phyloP scores from a whole-genome alignment of 2,329 filamentous ascomycete species.

The Colletotrichum sp. region DNA sequence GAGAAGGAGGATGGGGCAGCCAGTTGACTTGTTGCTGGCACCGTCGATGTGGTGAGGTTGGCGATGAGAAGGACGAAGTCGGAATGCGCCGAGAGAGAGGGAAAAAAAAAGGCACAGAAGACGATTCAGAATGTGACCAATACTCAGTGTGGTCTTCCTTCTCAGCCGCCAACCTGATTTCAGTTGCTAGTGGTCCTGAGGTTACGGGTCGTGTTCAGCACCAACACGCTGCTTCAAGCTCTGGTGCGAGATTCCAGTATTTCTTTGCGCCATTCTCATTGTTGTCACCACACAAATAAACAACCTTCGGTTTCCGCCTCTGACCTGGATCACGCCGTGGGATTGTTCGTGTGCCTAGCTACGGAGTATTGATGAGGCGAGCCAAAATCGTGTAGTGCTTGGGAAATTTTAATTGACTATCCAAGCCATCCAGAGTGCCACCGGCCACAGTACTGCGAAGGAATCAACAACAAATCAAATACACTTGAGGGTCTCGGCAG shows the following conservation, averaged over 20 bases:
- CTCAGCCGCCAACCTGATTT: neutral
- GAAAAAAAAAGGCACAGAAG: neutral
- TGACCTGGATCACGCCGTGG: neutral
- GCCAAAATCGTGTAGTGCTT: neutral
- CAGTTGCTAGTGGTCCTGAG: neutral
- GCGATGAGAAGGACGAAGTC: neutral
- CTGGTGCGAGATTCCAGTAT: neutral
- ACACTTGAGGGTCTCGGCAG: rapidly evolving
- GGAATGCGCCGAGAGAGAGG: neutral
- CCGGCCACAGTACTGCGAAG: neutral
- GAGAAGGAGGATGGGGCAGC: neutral
- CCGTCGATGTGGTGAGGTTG: neutral
- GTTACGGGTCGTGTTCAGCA: neutral
- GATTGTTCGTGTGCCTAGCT: neutral
- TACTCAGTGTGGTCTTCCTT: neutral
- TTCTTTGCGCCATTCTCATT: neutral
- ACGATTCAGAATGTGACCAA: neutral
- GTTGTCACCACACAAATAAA: neutral
- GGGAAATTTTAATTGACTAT: rapidly evolving
- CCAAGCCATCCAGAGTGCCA: rapidly evolving
- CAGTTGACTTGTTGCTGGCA: neutral
- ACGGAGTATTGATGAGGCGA: neutral
- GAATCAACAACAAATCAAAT: neutral
- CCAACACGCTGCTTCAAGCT: neutral
- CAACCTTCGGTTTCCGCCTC: neutral